phyloP scores from a whole-genome alignment of 2,329 filamentous ascomycete genomes.

The Hypoxylon sp. region DNA sequence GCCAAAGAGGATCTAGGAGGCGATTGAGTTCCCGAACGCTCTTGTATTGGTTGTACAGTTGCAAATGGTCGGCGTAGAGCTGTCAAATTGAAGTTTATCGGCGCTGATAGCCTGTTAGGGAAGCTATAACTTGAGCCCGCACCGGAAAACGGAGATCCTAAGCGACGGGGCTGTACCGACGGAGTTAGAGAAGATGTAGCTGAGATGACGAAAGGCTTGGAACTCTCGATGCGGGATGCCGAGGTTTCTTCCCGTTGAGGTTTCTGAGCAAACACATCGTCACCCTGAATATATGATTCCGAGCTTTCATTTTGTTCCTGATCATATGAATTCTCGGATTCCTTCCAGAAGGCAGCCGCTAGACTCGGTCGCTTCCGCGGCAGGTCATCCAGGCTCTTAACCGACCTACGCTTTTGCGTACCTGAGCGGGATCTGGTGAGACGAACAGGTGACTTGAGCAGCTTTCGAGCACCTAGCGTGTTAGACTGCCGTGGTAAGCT shows the following conservation, averaged over 20 bases:
- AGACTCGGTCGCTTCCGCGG: constrained; percentile 70
- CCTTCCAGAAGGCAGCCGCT: constrained; percentile 66
- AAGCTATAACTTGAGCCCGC: constrained; percentile 70
- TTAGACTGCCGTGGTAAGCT: constrained; percentile 61
- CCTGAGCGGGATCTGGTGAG: constrained; percentile 66
- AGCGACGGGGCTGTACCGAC: constrained; percentile 62
- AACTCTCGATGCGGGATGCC: background rate
- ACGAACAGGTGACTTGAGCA: constrained; percentile 68
- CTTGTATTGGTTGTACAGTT: constrained; percentile 65
- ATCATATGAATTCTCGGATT: constrained; percentile 40
- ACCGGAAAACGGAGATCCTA: constrained; percentile 72
- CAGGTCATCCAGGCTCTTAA: constrained; percentile 62
- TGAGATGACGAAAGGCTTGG: constrained; percentile 46
- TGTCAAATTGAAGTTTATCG: constrained; percentile 62
- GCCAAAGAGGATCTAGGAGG: constrained; percentile 61
- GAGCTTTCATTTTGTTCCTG: background rate
- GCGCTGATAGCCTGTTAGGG: constrained; percentile 69
- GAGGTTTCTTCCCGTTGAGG: constrained; percentile 15
- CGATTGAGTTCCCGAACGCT: constrained; percentile 54
- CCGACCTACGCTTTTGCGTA: constrained; percentile 70
- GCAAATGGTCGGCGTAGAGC: constrained; percentile 68
- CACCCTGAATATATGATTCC: constrained; percentile 2
- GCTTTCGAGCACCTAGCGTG: constrained; percentile 65
- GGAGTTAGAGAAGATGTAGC: constrained; percentile 46
- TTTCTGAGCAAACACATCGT: constrained; percentile 29